These are phyloP conservation scores for Exophiala viscosa DNA, from an alignment of 2,329 filamentous ascomycete genomes.

Conservation along the genomic window DNA sequence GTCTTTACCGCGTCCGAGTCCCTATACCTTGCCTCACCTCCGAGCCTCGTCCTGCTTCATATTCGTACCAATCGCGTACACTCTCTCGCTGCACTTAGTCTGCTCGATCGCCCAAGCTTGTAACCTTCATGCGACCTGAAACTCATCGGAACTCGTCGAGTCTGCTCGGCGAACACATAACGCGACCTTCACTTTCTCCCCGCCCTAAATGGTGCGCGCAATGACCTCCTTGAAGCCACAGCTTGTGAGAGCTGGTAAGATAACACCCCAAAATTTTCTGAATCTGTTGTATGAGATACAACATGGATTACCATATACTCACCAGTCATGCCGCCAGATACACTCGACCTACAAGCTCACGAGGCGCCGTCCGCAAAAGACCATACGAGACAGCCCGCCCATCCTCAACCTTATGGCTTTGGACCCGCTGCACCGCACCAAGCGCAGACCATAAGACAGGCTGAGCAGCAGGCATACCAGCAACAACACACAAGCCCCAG, in stretches of 20 bases:
- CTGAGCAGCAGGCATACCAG: conserved; percentile 70
- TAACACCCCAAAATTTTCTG: conserved; percentile 1
- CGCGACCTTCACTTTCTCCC: conserved; percentile 15
- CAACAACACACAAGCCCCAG: conserved; percentile 65
- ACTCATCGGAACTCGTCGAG: conserved; percentile 13
- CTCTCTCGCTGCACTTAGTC: neutral
- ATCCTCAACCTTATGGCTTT: conserved; percentile 50
- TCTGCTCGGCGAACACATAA: conserved; percentile 13
- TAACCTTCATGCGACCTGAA: conserved; percentile 24
- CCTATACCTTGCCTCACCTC: neutral
- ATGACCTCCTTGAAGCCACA: conserved; percentile 36
- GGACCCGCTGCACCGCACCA: conserved; percentile 72
- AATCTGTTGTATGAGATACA: neutral
- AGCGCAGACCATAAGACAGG: conserved; percentile 75
- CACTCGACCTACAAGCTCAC: conserved; percentile 88
- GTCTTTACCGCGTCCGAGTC: conserved; percentile 21
- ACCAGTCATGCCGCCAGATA: conserved; percentile 58
- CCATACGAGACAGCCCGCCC: conserved; percentile 59
- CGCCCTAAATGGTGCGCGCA: conserved; percentile 22
- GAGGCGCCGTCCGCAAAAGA: conserved; percentile 78
- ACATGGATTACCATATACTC: conserved; percentile 1
- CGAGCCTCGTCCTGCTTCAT: neutral
- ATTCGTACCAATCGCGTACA: neutral
- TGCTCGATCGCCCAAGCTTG: neutral
- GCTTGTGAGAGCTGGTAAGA: conserved; percentile 45